phyloP scores from a whole-genome alignment of 2,329 filamentous ascomycete genomes.

The Alternaria gaisen region DNA sequence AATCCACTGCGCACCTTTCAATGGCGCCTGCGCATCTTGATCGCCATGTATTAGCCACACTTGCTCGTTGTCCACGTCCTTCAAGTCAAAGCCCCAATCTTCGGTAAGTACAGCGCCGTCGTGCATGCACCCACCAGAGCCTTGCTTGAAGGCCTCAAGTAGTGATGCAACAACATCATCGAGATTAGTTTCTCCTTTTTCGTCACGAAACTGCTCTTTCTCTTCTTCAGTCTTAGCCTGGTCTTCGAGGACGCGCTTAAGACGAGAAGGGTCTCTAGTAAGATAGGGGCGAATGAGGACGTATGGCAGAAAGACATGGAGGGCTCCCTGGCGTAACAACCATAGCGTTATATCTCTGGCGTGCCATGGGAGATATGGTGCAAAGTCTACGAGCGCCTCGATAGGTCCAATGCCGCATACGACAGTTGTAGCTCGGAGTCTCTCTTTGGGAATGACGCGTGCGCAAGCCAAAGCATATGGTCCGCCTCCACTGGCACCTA shows the following conservation, averaged over 20 bases:
- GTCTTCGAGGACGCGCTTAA: constrained; percentile 31
- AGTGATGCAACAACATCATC: constrained; percentile 26
- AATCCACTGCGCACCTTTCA: constrained; percentile 30
- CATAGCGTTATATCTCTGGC: constrained; percentile 25
- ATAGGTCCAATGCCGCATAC: constrained; percentile 33
- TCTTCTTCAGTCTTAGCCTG: constrained; percentile 32
- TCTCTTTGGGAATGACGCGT: constrained; percentile 40
- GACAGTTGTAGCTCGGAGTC: constrained; percentile 27
- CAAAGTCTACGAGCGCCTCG: constrained; percentile 19
- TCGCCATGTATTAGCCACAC: constrained; percentile 34
- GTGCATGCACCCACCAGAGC: constrained; percentile 20
- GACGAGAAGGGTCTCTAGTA: constrained; percentile 24
- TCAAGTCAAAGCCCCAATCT: constrained; percentile 33
- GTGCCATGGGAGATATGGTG: constrained; percentile 21
- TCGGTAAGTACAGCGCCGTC: constrained; percentile 26
- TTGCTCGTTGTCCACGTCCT: constrained; percentile 24
- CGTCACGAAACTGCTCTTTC: constrained; percentile 21
- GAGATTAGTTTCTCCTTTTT: constrained; percentile 21
- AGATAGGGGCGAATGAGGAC: constrained; percentile 22
- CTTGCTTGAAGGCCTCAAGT: constrained; percentile 32
- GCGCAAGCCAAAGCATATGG: constrained; percentile 60
- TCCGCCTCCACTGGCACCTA: constrained; percentile 58
- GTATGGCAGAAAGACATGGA: constrained; percentile 25
- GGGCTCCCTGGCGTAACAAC: constrained; percentile 19
- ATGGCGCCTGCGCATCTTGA: constrained; percentile 26